A percentile compares a stretch with the other conserved stretches of the same genome.
Conservation (phyloP, 2,329 filamentous ascomycete genomes). For the Diaporthe sp. region DNA sequence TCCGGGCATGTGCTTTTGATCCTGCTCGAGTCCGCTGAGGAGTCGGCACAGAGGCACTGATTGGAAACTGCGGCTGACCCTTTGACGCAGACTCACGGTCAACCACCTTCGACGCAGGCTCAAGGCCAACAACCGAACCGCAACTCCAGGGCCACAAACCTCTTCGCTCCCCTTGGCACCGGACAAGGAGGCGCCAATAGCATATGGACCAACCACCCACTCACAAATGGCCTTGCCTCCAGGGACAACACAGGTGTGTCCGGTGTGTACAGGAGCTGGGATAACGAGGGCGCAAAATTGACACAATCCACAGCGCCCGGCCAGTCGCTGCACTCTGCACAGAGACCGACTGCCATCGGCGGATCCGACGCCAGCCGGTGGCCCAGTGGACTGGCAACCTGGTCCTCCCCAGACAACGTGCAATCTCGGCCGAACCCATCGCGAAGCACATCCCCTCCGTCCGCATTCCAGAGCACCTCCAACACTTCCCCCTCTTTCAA, state of each 20-base stretch:
- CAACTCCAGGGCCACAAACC: constrained; percentile 30
- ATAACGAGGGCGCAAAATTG: constrained; percentile 13
- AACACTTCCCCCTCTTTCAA: constrained; percentile 39
- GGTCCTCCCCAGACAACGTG: constrained; percentile 37
- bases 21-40: neutral
- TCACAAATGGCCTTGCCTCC: constrained; percentile 31
- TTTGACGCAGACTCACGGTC: constrained; percentile 36
- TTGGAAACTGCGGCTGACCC: constrained; percentile 30
- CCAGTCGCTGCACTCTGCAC: constrained; percentile 33
- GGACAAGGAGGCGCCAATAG: constrained; percentile 20
- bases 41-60: neutral
- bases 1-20: neutral
- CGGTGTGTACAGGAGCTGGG: constrained; percentile 33
- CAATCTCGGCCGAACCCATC: constrained; percentile 36
- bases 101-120: constrained; percentile 32
- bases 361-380: constrained; percentile 36
- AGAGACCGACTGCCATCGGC: constrained; percentile 33
- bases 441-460: constrained; percentile 39
- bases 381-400: constrained; percentile 34
- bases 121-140: constrained; percentile 37
- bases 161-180: constrained; percentile 28
- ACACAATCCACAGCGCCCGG: constrained; percentile 32
- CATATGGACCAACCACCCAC: constrained; percentile 37
- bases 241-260: constrained; percentile 32
- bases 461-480: constrained; percentile 31